Base-by-base conservation (phyloP, 306 rosid genomes). In the Prunus padus region DNA sequence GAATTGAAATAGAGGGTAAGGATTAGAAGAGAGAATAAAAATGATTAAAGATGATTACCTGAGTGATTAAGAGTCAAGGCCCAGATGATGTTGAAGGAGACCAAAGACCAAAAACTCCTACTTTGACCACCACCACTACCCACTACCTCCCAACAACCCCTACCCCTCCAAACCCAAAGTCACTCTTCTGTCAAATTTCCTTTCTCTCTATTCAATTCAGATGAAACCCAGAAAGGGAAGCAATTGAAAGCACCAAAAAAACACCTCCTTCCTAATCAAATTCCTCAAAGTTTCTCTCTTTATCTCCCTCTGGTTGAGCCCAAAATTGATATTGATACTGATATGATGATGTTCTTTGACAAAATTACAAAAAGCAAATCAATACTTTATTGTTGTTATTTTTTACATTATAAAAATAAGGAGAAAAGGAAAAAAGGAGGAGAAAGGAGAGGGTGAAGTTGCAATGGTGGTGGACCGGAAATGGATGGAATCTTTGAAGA, bases 401-500 rank as follows among this genome's bases (percentile, higher is more conserved):
- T 54, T 75, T 67, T 51, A 59, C 57, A 87, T 84, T 81, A 85
- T 33, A 68, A 44, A 63, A 28, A 68, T 20, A 65, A 71, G 69
- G 64, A 19, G 12, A 62, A 4, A 13, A 45, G 28, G n/a, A n/a
- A n/a, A 42, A 23, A 13, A 69, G 56, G 60, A 49, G 69, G 73
- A 47, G 74, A 77, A 84, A 73, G 78, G 65, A 73, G 74, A 51
- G 46, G 61, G 76, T 59, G 69, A 56, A 56, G 66, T 60, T 28
- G 79, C 40, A 46, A 33, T 63, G 82, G 90, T 83, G 94, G 96
- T 88, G 90, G 90, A 89, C 97, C 88, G 76, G 78, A 64, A 86
- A 80, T 83, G 73, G 84, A 90, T 74, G 88, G 98, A 93, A 93
- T 93, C 97, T 89, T 91, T 91, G 86, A 89, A 87, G 84, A 72